Evolutionary conservation across 1,284 basidiomycete species (phyloP), one percentile per base, ranked within the genome.

Genomic region (Pseudozyma sp.): DNA sequence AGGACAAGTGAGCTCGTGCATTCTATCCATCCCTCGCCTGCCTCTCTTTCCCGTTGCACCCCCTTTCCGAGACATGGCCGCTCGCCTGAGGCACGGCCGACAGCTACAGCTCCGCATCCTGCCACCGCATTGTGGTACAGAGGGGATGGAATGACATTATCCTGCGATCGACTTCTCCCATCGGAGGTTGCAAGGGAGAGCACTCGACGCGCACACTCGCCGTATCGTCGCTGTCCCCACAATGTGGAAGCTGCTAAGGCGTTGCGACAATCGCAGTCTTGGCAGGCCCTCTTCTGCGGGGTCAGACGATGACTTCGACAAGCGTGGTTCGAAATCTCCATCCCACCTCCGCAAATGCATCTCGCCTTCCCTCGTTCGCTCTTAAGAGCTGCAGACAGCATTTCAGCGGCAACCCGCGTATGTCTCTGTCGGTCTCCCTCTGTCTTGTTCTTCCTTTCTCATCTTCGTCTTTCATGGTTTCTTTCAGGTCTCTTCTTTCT

Each of bases 361-460:
- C 46, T 14, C 40, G 39, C 39, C 30, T 29, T 43, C 34, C 42
- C 30, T 54, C 39, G 35, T 35, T 16, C 24, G 10, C 29, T 19
- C 33, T 5, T 19, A 9, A 19, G 40, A 24, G 17, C 40, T 52
- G 35, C 49, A 59, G 47, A 60, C 57, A 54, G 56, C 56, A 63
- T 61, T 56, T 54, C 70, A 73, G 70, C 64, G 70, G 70, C 70
- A 73, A 73, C 58, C 66, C 66, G 70, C 70, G 58, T 34, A 63
- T 60, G 60, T 44, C 52, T 54, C 44, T 47, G 35, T 37, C 35
- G 9, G 35, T 37, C 8, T 37, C 35, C 9, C 35, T 37, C 2
- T 37, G 35, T 45, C 44, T 7, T 33, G 19, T 40, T 33, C 50
- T 19, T 30, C 14, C 30, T 29, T 47, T 51, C 44, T 24, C 24